These are phyloP conservation scores for Fragosphaeria purpurea DNA, from an alignment of 2,329 filamentous ascomycete species.

Conservation along the genomic window DNA sequence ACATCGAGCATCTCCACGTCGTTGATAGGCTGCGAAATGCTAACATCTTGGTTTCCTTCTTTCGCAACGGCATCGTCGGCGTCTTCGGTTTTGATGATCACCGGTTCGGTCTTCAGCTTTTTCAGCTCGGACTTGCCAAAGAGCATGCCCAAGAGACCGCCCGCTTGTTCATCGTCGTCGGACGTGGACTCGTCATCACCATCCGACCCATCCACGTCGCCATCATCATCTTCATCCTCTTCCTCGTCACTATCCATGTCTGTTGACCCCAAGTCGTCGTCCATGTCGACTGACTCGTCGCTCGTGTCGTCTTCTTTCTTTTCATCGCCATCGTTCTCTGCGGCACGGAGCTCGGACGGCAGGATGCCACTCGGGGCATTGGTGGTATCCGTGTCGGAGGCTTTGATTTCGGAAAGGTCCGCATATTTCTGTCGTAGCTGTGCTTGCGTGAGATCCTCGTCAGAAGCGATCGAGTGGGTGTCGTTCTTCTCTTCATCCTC, in stretches of 20 bases:
- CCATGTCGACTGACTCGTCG: constrained; percentile 60
- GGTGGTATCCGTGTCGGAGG: constrained; percentile 14
- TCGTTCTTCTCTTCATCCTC: constrained; percentile 37
- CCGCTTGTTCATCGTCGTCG: constrained; percentile 29
- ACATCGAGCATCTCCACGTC: constrained; percentile 25
- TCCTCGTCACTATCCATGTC: constrained; percentile 40
- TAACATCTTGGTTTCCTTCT: too few species aligned
- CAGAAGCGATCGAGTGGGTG: constrained; percentile 38
- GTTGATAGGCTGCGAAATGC: constrained; percentile 16
- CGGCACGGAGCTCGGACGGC: background rate
- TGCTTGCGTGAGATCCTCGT: constrained; percentile 59
- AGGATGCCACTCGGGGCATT: constrained; percentile 1
- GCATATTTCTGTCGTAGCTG: constrained; percentile 61
- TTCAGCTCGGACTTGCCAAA: constrained; percentile 50
- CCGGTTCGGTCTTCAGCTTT: constrained; percentile 35
- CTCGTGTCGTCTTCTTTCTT: constrained; percentile 26
- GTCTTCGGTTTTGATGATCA: constrained; percentile 15
- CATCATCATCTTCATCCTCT: constrained; percentile 30
- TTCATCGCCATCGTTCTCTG: constrained; percentile 15
- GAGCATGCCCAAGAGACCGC: constrained; percentile 44
- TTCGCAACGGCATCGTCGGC: constrained; percentile 13
- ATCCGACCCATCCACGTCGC: constrained; percentile 35
- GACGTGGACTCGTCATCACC: constrained; percentile 31
- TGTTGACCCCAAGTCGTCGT: constrained; percentile 53
- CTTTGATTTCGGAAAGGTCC: constrained; percentile 43